Base-by-base conservation (phyloP, 108 stramenopile genomes). In the Nannochloropsis oceanica region DNA sequence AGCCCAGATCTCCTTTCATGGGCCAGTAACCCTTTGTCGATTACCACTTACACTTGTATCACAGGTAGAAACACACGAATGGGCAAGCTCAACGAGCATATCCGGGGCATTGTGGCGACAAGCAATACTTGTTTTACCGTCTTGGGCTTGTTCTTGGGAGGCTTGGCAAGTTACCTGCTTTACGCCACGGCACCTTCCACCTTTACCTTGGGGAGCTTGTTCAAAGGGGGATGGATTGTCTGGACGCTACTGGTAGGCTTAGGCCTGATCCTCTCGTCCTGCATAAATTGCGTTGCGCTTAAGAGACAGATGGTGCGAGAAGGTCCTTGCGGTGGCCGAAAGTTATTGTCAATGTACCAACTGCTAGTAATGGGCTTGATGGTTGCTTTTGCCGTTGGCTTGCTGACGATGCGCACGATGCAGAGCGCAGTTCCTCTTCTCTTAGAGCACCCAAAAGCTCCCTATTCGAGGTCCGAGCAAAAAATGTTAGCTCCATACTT, bases 251-350 rank as follows among this genome's bases (percentile, higher is more conserved):
- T 42, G 44, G 44, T 82, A 0, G 85, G 85, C 43, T 13, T 82
- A 5, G 27, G 80, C 11, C 44, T 85, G 14, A 44, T 34, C 14
- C 34, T 26, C 22, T 44, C 81, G 81, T 85, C 85, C 81, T 25
- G 44, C 34, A 81, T 85, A 9, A 81, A 81, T 26, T 85, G 85
- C 80, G 26, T 85, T 25, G 85, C 80, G 1, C 50, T 81, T 43
- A 34, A 82, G 24, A 26, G 85, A 34, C 85, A 85, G 26, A 85
- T 85, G 14, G 0, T 44, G 43, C 43, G 22, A 2, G 20, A 25
- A 81, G 85, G 85, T 5, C 26, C 80, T 27, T 85, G 85, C 81
- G 73, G 85, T 42, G 85, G 85, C 5, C 43, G 85, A 44, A 80
- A 44, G 20, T 46, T 85, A 12, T 24, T 85, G 22, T 81, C 44